Conservation (phyloP, 176 grass and related monocot genomes). For the Saccharum officinarum region DNA sequence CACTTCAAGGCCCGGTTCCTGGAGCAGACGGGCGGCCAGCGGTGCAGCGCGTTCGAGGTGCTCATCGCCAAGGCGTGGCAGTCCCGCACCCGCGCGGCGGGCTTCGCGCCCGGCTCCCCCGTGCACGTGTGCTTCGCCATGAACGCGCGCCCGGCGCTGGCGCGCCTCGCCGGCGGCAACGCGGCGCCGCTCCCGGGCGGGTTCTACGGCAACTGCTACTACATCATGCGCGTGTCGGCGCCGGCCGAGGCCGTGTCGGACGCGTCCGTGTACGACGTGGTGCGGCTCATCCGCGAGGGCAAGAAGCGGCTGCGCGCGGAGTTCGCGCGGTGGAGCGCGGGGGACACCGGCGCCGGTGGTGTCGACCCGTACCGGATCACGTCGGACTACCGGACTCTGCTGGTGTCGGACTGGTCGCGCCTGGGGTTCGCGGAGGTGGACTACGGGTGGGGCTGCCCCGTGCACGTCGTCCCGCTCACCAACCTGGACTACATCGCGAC, state of each 20-base stretch:
- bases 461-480: slow-evolving; percentile 86
- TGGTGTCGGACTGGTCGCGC: slow-evolving; percentile 92
- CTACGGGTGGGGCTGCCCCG: slow-evolving; percentile 83
- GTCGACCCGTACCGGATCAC: slow-evolving; percentile 74
- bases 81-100: slow-evolving; percentile 55
- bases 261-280: slow-evolving; percentile 63
- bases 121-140: slow-evolving; percentile 83
- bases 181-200: slow-evolving; percentile 39
- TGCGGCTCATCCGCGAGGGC: slow-evolving; percentile 66
- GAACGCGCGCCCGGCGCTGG: slow-evolving; percentile 64
- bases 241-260: slow-evolving; percentile 34
- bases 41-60: slow-evolving; percentile 85
- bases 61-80: slow-evolving; percentile 89
- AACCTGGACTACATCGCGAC: slow-evolving; percentile 95
- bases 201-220: slow-evolving; percentile 94
- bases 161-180: neutral
- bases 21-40: slow-evolving; percentile 41
- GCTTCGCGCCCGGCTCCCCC: slow-evolving; percentile 27
- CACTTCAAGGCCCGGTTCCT: slow-evolving; percentile 76
- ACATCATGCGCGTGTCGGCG: slow-evolving; percentile 83
- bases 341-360: neutral
- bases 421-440: slow-evolving; percentile 89
- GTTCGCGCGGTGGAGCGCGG: slow-evolving; percentile 66
- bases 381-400: slow-evolving; percentile 72
- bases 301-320: slow-evolving; percentile 73